A percentile compares a stretch with the other conserved stretches of the same genome.
Conservation (phyloP, 139 green algal species). For the Chlamydomonas eustigma region DNA sequence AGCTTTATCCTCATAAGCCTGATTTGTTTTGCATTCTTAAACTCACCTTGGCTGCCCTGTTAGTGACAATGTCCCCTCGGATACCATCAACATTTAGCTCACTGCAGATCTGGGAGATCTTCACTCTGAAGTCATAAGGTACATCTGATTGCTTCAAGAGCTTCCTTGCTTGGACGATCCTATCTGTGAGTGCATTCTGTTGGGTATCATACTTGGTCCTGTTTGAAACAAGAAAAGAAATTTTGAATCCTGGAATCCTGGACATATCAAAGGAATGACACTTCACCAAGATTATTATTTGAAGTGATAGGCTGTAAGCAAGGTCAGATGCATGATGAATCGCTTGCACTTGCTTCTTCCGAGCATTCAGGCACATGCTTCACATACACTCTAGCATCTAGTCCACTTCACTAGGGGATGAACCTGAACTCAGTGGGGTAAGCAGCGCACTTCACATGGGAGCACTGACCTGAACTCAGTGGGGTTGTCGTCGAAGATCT, state of each 20-base stretch:
- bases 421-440: too few species aligned
- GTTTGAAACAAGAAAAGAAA: too few species aligned
- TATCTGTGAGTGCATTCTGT: slow-evolving; percentile 40
- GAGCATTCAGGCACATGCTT: too few species aligned
- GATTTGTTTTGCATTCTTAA: too few species aligned
- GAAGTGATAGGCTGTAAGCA: too few species aligned
- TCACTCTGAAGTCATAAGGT: slow-evolving; percentile 54
- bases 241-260: too few species aligned
- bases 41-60: slow-evolving; percentile 63
- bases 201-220: background rate
- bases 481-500: slow-evolving; percentile 78
- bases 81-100: slow-evolving; percentile 91
- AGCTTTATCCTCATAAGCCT: background rate
- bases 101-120: slow-evolving; percentile 67
- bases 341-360: too few species aligned
- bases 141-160: slow-evolving; percentile 11
- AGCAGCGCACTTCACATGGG: background rate
- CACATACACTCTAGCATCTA: too few species aligned
- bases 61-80: slow-evolving; percentile 91
- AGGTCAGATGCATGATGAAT: too few species aligned
- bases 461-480: slow-evolving; percentile 22
- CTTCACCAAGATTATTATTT: too few species aligned
- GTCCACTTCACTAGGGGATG: too few species aligned
- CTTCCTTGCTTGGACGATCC: slow-evolving; percentile 46
- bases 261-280: too few species aligned